Evolutionary conservation across 2,329 filamentous ascomycete species (phyloP).

Genomic region (Thelonectria blattea): DNA sequence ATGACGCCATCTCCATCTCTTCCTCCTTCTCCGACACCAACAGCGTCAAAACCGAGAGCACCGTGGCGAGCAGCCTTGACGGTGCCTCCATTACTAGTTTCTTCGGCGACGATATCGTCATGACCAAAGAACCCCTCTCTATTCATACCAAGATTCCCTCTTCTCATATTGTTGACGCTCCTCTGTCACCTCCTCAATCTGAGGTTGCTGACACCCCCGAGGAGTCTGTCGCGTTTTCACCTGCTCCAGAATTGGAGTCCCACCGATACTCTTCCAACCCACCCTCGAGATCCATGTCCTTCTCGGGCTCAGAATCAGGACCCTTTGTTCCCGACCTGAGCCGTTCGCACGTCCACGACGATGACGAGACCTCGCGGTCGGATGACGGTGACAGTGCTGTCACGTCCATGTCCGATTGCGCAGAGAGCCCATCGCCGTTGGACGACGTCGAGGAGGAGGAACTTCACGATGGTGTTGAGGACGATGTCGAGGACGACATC

Average conservation of each 20-base stretch:
- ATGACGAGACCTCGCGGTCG: constrained; percentile 53
- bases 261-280: constrained; percentile 46
- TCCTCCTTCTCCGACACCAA: constrained; percentile 48
- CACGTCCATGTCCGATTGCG: constrained; percentile 54
- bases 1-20: constrained; percentile 43
- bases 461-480: constrained; percentile 41
- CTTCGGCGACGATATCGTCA: constrained; percentile 50
- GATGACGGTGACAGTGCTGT: constrained; percentile 52
- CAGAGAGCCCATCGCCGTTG: constrained; percentile 46
- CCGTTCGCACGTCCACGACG: constrained; percentile 43
- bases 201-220: constrained; percentile 52
- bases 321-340: constrained; percentile 42
- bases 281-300: constrained; percentile 57
- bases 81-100: constrained; percentile 46
- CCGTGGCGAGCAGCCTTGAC: constrained; percentile 48
- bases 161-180: constrained; percentile 31
- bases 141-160: constrained; percentile 36
- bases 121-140: constrained; percentile 53
- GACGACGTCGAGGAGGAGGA: constrained; percentile 41
- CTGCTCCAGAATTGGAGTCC: constrained; percentile 41
- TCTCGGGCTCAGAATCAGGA: constrained; percentile 57
- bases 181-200: constrained; percentile 53
- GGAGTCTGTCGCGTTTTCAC: constrained; percentile 49
- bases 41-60: constrained; percentile 46
- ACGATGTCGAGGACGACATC: constrained; percentile 46